Percentiles rank a stretch among this genome's conserved stretches.
These are phyloP conservation scores for Excoecaria cochinchinensis DNA, from an alignment of 345 rosid genomes.

Conservation along the genomic window DNA sequence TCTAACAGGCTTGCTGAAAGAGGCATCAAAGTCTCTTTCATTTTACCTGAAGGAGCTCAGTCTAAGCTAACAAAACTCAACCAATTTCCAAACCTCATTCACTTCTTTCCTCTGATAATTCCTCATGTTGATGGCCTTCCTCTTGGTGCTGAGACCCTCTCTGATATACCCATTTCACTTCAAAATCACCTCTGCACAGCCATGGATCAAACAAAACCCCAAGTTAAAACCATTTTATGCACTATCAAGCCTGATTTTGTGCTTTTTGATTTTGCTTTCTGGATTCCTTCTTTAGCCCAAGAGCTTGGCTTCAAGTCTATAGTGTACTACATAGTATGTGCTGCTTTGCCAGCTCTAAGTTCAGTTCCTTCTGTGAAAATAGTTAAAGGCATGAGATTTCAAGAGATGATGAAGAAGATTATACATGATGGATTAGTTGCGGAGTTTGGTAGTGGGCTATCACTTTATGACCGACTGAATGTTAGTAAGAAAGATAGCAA, in stretches of 20 bases:
- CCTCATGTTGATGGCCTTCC: conserved; percentile 26
- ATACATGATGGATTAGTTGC: not conserved
- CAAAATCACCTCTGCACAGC: not conserved
- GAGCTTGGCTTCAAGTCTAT: not conserved
- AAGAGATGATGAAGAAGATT: not conserved
- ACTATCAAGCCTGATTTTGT: conserved; percentile 3
- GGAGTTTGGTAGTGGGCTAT: not conserved
- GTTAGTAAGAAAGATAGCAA: not conserved
- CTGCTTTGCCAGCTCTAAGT: not conserved
- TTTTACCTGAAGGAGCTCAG: conserved; percentile 8
- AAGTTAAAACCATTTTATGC: not conserved
- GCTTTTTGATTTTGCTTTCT: conserved; percentile 12
- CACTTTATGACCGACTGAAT: conserved; percentile 5
- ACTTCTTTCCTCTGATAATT: conserved; percentile 18
- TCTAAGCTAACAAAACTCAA: conserved; percentile 5
- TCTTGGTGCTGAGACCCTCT: conserved; percentile 1
- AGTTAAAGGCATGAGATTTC: not conserved
- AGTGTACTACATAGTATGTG: not conserved
- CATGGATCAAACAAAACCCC: conserved; percentile 14
- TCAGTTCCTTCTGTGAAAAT: not conserved
- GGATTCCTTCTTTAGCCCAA: conserved; percentile 11
- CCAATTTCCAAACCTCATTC: conserved; percentile 9
- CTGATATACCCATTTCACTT: conserved; percentile 7
- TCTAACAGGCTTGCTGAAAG: conserved; percentile 21
- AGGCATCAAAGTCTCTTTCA: conserved; percentile 14